phyloP scores from a whole-genome alignment of 2,329 filamentous ascomycete species.

The Calonectria pteridis region DNA sequence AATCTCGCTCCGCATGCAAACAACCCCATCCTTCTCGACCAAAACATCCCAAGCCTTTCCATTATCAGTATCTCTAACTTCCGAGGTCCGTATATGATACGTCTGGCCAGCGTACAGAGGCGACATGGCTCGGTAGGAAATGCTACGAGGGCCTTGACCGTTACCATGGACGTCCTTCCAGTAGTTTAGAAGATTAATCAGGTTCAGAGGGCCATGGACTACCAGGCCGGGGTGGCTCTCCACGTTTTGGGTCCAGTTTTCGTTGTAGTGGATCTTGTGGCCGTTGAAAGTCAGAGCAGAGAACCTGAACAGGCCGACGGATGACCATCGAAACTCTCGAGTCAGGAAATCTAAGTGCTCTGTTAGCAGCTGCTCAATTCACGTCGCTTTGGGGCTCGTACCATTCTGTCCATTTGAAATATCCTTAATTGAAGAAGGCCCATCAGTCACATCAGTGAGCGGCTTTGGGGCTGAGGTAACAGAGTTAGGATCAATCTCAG shows the following conservation, averaged over 20 bases:
- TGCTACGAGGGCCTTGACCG: slow-evolving; percentile 46
- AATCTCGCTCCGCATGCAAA: slow-evolving; percentile 55
- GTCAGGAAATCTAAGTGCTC: slow-evolving; percentile 33
- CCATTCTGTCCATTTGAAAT: slow-evolving; percentile 23
- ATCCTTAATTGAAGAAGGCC: slow-evolving; percentile 45
- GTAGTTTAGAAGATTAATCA: slow-evolving; percentile 79
- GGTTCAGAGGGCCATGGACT: slow-evolving; percentile 84
- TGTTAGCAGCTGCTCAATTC: not conserved
- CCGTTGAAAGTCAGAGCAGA: slow-evolving; percentile 88
- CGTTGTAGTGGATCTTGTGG: slow-evolving; percentile 87
- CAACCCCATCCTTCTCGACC: slow-evolving; percentile 56
- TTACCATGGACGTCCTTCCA: slow-evolving; percentile 65
- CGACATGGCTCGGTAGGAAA: slow-evolving; percentile 77
- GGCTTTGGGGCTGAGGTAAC: slow-evolving; percentile 34
- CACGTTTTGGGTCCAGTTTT: slow-evolving; percentile 70
- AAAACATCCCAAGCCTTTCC: slow-evolving; percentile 56
- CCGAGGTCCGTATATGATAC: slow-evolving; percentile 70
- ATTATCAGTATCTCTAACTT: slow-evolving; percentile 51
- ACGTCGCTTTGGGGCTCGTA: not conserved
- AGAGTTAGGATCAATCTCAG: slow-evolving; percentile 45
- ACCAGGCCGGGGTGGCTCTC: slow-evolving; percentile 79
- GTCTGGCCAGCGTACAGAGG: slow-evolving; percentile 78
- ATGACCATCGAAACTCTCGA: slow-evolving; percentile 57
- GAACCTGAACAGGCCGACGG: slow-evolving; percentile 78
- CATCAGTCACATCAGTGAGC: slow-evolving; percentile 29